Base-by-base conservation (phyloP, 2,329 filamentous ascomycete species). In the Fusarium fujikuroi region DNA sequence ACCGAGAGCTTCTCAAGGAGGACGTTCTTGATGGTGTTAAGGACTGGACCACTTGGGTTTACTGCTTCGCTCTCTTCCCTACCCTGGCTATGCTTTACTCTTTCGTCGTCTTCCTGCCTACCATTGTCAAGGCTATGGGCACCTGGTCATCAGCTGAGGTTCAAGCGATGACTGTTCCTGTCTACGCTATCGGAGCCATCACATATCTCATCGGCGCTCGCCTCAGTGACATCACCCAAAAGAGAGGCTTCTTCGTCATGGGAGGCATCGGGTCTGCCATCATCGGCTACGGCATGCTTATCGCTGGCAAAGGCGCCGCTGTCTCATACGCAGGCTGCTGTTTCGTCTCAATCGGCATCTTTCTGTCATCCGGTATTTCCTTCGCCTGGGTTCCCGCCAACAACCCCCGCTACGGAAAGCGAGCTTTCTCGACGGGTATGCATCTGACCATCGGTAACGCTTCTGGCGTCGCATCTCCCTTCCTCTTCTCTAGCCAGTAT, bases 151-250 rank as follows among this genome's bases (percentile, higher is more conserved):
- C 83, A 0, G 84, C 88, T 0, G 84, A 91, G 73, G 87, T 91
- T 0, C 91, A 93, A 77, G 89, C 90, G 32, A 84, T 93, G 62
- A 93, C 91, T 0, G 90, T 93, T 25, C 92, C 91, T 2, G 91
- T 90, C 77, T 93, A 93, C 73, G 85, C 86, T 0, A 77, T 92
- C 2, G 91, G 91, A 3, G 90, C 90, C 0, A 84, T 91, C 32
- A 87, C 85, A 0, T 93, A 92, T 72, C 81, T 93, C 19, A 66
- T 85, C 6, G 83, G 88, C 9, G 90, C 91, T 7, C 85, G 85
- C 68, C 78, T 90, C 60, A 89, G 87, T 30, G 90, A 93, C 76
- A 81, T 84, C 54, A 85, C 85, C 56, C 89, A 91, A 71, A 83
- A 82, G 37, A 86, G 90, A 46, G 90, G 85, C 0, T 77, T 90